phyloP scores from a whole-genome alignment of 805 yeast species.

The Brettanomyces naardenensis region DNA sequence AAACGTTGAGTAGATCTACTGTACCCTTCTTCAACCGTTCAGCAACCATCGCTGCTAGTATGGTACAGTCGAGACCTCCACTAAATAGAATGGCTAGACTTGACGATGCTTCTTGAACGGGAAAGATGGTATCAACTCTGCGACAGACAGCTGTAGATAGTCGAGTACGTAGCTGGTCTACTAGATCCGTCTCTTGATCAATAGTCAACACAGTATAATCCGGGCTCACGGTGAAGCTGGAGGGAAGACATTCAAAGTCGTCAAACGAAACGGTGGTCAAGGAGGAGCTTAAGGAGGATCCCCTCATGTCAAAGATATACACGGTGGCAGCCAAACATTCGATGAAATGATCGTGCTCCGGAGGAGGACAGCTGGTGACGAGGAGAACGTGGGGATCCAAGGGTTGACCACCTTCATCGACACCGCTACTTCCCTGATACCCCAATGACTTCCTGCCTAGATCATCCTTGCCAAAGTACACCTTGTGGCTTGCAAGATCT shows the following conservation, averaged over 20 bases:
- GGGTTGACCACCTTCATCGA: too few species aligned
- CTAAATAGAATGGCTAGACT: slow-evolving; percentile 67
- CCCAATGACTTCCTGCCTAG: slow-evolving; percentile 77
- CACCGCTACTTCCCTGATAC: slow-evolving; percentile 23
- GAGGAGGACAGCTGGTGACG: slow-evolving; percentile 43
- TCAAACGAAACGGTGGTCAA: neutral
- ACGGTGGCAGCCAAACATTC: slow-evolving; percentile 54
- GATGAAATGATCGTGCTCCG: slow-evolving; percentile 24
- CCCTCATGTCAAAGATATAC: slow-evolving; percentile 31
- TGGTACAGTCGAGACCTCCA: slow-evolving; percentile 93
- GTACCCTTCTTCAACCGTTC: slow-evolving; percentile 20
- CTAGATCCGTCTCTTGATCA: slow-evolving; percentile 1
- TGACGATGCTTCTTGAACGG: slow-evolving; percentile 33
- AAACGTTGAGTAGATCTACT: slow-evolving; percentile 84
- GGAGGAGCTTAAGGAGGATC: neutral
- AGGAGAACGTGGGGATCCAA: too few species aligned
- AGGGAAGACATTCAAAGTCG: neutral
- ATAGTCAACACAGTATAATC: neutral
- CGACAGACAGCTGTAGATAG: slow-evolving; percentile 34
- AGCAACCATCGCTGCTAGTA: slow-evolving; percentile 53
- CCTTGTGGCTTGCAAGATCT: slow-evolving; percentile 30
- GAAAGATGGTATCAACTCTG: slow-evolving; percentile 57
- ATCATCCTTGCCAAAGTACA: slow-evolving; percentile 79
- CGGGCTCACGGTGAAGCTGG: neutral
- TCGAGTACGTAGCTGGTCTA: slow-evolving; percentile 17